A percentile compares a stretch with the other conserved stretches of the same genome.
phyloP scores from a whole-genome alignment of 1,284 basidiomycete species.

The Calocybe gambosa region DNA sequence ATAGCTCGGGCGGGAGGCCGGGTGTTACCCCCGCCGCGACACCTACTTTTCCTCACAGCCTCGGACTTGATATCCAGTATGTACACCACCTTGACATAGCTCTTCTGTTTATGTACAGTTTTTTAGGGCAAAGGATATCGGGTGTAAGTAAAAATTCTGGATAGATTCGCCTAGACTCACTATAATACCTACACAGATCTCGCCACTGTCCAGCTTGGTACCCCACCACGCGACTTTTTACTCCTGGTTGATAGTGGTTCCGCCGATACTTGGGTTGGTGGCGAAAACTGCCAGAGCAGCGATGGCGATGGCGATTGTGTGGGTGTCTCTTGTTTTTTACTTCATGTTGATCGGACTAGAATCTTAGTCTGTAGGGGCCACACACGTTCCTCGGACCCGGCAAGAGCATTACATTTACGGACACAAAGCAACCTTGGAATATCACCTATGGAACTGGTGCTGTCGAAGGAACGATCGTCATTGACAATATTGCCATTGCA shows the following conservation, averaged over 20 bases:
- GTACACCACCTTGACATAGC: slow-evolving; percentile 1
- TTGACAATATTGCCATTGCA: slow-evolving; percentile 59
- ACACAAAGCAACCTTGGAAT: slow-evolving; percentile 44
- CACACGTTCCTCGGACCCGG: slow-evolving; percentile 58
- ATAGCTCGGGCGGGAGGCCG: not conserved
- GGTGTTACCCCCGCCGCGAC: slow-evolving; percentile 13
- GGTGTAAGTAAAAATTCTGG: slow-evolving; percentile 18
- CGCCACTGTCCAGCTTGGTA: slow-evolving; percentile 21
- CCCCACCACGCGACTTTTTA: slow-evolving; percentile 21
- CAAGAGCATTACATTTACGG: slow-evolving; percentile 55
- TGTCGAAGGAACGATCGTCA: slow-evolving; percentile 57
- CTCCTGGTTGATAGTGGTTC: slow-evolving; percentile 29
- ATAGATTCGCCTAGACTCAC: not conserved
- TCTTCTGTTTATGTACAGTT: not conserved
- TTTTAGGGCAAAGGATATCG: slow-evolving; percentile 22
- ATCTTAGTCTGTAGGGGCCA: slow-evolving; percentile 31
- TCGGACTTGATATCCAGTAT: slow-evolving; percentile 20
- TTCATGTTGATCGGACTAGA: not conserved
- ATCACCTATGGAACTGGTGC: slow-evolving; percentile 71
- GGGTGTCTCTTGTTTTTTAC: slow-evolving; percentile 8
- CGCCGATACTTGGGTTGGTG: slow-evolving; percentile 24
- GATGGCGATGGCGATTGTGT: slow-evolving; percentile 23
- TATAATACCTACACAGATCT: slow-evolving; percentile 8
- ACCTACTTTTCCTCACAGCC: slow-evolving; percentile 15
- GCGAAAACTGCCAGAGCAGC: slow-evolving; percentile 17